Conservation (phyloP, 495 filamentous ascomycete species). For the Cercophora newfieldiana region DNA sequence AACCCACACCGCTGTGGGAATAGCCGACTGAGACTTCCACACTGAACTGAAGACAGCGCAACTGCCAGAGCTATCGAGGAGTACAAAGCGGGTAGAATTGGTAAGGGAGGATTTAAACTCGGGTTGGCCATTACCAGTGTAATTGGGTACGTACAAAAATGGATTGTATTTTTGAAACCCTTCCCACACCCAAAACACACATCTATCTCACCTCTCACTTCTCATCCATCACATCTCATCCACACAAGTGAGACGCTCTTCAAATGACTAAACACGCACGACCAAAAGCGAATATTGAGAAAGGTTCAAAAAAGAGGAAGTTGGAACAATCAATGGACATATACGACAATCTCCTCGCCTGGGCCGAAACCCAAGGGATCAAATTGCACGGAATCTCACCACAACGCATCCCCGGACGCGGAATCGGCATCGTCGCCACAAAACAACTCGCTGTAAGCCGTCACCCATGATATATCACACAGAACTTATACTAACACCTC, state of each 20-base stretch:
- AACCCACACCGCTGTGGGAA: neutral
- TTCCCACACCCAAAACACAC: neutral
- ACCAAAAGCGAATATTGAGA: neutral
- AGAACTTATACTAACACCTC: neutral
- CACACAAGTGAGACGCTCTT: neutral
- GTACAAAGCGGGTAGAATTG: neutral
- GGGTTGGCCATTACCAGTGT: neutral
- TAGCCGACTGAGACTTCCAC: neutral
- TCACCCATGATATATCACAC: neutral
- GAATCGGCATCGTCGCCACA: slow-evolving; percentile 73
- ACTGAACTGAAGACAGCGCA: neutral
- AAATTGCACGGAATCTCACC: slow-evolving; percentile 60
- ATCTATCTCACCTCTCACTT: neutral
- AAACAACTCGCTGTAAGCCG: slow-evolving; percentile 58
- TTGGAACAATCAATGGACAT: slow-evolving; percentile 31
- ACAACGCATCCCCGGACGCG: slow-evolving; percentile 60
- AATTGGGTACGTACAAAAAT: neutral
- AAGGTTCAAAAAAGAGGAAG: neutral
- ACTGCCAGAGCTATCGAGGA: neutral
- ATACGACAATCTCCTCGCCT: slow-evolving; percentile 56
- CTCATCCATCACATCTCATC: neutral
- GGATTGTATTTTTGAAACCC: neutral
- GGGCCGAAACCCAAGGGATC: slow-evolving; percentile 62
- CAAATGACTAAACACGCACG: neutral
- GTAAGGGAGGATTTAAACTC: neutral